phyloP scores from a whole-genome alignment of 2,329 filamentous ascomycete species.

The Diplodia sapinea region DNA sequence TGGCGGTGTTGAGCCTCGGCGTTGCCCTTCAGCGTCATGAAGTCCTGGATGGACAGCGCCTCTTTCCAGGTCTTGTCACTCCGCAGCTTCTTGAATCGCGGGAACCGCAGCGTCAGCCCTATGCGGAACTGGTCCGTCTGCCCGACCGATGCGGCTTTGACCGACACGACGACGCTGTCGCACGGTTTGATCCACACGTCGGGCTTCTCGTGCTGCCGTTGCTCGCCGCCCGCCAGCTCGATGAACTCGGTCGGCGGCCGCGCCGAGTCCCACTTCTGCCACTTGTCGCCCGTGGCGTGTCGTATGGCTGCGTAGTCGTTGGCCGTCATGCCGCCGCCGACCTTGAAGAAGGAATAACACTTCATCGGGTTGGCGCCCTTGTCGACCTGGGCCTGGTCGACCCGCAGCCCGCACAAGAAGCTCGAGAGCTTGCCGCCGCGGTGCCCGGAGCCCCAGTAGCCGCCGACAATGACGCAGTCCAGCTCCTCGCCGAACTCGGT shows the following conservation, averaged over 20 bases:
- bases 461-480: slow-evolving; percentile 87
- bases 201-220: slow-evolving; percentile 75
- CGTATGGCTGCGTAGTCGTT: slow-evolving; percentile 84
- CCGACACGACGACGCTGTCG: slow-evolving; percentile 84
- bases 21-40: slow-evolving; percentile 70
- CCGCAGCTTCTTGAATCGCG: slow-evolving; percentile 81
- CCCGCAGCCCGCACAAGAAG: slow-evolving; percentile 86
- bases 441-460: slow-evolving; percentile 87
- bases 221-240: slow-evolving; percentile 77
- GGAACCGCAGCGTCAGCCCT: slow-evolving; percentile 82
- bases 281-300: slow-evolving; percentile 88
- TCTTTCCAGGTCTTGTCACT: slow-evolving; percentile 85
- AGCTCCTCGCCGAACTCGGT: slow-evolving; percentile 91
- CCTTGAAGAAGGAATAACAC: slow-evolving; percentile 95
- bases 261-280: slow-evolving; percentile 81
- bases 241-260: slow-evolving; percentile 79
- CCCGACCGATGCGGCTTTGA: slow-evolving; percentile 83
- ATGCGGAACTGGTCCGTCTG: slow-evolving; percentile 78
- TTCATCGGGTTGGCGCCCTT: slow-evolving; percentile 67
- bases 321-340: slow-evolving; percentile 88
- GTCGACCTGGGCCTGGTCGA: slow-evolving; percentile 70
- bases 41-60: slow-evolving; percentile 78
- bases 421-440: slow-evolving; percentile 83
- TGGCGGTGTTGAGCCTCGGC: slow-evolving; percentile 74
- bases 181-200: slow-evolving; percentile 92